phyloP scores from a whole-genome alignment of 371 early-diverging fungal genomes.

The Batrachochytrium dendrobatidis region DNA sequence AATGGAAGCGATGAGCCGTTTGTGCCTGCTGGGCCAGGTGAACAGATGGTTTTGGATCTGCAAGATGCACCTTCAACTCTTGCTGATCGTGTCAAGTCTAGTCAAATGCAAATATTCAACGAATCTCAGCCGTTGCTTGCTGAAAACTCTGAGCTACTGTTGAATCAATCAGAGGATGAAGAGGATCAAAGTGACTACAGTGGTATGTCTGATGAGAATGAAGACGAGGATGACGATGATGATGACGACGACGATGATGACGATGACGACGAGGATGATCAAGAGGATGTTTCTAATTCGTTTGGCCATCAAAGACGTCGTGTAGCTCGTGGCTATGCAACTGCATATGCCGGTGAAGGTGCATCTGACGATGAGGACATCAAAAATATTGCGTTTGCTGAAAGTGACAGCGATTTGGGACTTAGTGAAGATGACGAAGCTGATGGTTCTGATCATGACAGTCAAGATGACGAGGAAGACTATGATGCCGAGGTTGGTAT shows the following conservation, averaged over 20 bases:
- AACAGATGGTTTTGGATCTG: conserved; percentile 83
- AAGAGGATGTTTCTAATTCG: conserved; percentile 24
- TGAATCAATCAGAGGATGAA: conserved; percentile 18
- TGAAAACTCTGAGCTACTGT: conserved; percentile 31
- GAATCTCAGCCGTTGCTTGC: conserved; percentile 65
- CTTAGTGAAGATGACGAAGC: conserved; percentile 11
- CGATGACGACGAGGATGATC: conserved; percentile 26
- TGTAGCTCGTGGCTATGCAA: conserved; percentile 35
- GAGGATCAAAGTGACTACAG: conserved; percentile 33
- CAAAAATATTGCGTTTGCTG: conserved; percentile 53
- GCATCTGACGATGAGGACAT: conserved; percentile 33
- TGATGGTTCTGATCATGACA: conserved; percentile 17
- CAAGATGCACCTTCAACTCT: conserved; percentile 76
- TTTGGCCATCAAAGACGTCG: conserved; percentile 28
- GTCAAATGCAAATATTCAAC: conserved; percentile 76
- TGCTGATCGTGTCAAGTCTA: conserved; percentile 66
- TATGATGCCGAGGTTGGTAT: conserved; percentile 20
- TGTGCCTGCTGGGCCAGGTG: conserved; percentile 51
- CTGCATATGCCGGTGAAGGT: conserved; percentile 38
- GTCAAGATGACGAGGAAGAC: conserved; percentile 22
- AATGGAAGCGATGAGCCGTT: conserved; percentile 27
- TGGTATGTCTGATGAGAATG: conserved; percentile 33
- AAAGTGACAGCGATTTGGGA: conserved; percentile 60
- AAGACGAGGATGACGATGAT: conserved; percentile 38
- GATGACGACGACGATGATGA: conserved; percentile 21